Conservation (phyloP, 441 rosid species). For the Populus hybrid region DNA sequence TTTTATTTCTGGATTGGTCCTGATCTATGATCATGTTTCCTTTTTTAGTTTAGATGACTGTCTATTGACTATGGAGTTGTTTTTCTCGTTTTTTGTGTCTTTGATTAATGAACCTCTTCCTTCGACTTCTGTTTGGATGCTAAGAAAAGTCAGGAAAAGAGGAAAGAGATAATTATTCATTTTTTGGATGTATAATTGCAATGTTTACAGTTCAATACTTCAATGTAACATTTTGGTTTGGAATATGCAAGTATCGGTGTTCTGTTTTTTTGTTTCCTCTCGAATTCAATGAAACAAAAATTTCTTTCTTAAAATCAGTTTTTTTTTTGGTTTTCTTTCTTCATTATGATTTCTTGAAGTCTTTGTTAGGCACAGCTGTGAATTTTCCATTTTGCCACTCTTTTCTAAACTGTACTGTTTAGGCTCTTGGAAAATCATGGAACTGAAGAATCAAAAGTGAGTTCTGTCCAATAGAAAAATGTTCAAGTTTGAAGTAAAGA, state of each 20-base stretch:
- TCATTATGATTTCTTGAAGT: not conserved
- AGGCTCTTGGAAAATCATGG: not conserved
- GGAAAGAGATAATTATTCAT: not conserved
- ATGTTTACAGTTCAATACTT: not conserved
- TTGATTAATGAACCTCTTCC: not conserved
- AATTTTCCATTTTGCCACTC: not conserved
- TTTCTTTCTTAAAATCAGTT: not conserved
- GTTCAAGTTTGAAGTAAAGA: not conserved
- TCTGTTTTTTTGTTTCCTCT: not conserved
- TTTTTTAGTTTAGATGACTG: not conserved
- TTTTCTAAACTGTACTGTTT: not conserved
- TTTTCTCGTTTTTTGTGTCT: not conserved
- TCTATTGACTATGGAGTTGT: not conserved
- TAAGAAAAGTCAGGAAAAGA: not conserved
- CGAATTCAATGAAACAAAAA: not conserved
- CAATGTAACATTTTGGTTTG: not conserved
- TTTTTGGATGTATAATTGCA: not conserved
- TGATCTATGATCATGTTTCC: conserved; percentile 2
- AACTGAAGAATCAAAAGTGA: not conserved
- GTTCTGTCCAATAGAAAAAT: not conserved
- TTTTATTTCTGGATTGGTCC: not conserved
- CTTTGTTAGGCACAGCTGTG: not conserved
- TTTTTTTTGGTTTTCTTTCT: not conserved
- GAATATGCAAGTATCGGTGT: not conserved
- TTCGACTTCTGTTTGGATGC: conserved; percentile 1